phyloP scores from a whole-genome alignment of 768 basidiomycete genomes.

The Boletus speciosus region DNA sequence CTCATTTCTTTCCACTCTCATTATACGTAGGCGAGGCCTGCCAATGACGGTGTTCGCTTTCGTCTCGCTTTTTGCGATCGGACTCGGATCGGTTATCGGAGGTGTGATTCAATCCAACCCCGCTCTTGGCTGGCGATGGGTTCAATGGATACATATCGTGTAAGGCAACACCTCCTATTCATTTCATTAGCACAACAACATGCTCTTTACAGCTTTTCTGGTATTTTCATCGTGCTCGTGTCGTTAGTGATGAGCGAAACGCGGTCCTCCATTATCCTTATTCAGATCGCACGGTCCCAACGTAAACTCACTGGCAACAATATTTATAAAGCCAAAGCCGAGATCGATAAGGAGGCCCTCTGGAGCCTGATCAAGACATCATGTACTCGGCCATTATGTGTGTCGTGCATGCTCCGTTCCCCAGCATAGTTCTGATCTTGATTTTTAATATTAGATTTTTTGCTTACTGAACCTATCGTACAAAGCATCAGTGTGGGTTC shows the following conservation, averaged over 20 bases:
- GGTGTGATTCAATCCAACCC: slow-evolving; percentile 63
- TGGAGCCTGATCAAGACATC: slow-evolving; percentile 59
- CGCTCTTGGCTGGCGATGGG: slow-evolving; percentile 71
- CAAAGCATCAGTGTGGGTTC: slow-evolving; percentile 61
- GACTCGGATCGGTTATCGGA: slow-evolving; percentile 58
- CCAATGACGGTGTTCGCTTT: slow-evolving; percentile 74
- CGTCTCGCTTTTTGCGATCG: slow-evolving; percentile 53
- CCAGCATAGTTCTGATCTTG: not conserved
- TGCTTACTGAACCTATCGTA: slow-evolving; percentile 60
- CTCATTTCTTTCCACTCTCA: not conserved
- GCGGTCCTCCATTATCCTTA: slow-evolving; percentile 65
- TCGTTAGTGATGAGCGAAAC: slow-evolving; percentile 67
- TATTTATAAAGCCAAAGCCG: slow-evolving; percentile 56
- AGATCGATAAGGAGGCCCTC: slow-evolving; percentile 57
- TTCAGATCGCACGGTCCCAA: slow-evolving; percentile 55
- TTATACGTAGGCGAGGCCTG: slow-evolving; percentile 53
- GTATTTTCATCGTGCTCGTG: slow-evolving; percentile 45
- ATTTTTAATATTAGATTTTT: slow-evolving; percentile 14
- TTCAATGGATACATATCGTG: slow-evolving; percentile 76
- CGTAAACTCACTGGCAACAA: slow-evolving; percentile 64
- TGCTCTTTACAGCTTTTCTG: slow-evolving; percentile 44
- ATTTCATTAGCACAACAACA: not conserved
- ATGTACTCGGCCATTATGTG: slow-evolving; percentile 67
- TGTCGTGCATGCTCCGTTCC: slow-evolving; percentile 22
- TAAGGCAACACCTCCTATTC: slow-evolving; percentile 14